Evolutionary conservation across 164 flowering plant species (phyloP).

Genomic region (Vitis vinifera): DNA sequence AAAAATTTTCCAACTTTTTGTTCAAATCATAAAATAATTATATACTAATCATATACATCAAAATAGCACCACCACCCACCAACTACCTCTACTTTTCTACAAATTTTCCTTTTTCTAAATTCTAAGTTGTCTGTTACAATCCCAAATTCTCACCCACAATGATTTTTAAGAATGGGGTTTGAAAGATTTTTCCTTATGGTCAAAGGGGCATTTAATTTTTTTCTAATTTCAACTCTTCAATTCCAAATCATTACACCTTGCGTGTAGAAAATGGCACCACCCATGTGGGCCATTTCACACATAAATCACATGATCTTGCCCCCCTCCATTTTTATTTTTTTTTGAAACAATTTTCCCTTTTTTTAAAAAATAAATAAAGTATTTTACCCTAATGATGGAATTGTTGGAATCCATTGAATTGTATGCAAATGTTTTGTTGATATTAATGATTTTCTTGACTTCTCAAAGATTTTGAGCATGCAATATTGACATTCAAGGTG

Average conservation of each 20-base stretch:
- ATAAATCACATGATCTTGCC: not conserved
- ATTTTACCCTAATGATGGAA: not conserved
- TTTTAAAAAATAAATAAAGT: not conserved
- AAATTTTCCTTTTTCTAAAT: not conserved
- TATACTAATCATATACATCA: not conserved
- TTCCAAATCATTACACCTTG: conserved; percentile 3
- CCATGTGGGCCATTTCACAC: not conserved
- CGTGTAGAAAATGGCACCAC: conserved; percentile 11
- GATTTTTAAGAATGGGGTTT: conserved; percentile 4
- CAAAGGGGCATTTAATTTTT: not conserved
- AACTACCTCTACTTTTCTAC: not conserved
- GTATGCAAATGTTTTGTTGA: too few species aligned
- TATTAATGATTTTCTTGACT: too few species aligned
- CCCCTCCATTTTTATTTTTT: not conserved
- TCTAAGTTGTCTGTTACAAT: not conserved
- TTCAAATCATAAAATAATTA: not conserved
- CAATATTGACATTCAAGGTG: too few species aligned
- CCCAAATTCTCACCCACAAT: too few species aligned
- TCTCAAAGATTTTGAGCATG: too few species aligned
- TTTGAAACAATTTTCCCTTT: too few species aligned
- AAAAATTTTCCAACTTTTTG: too few species aligned
- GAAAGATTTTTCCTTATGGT: not conserved
- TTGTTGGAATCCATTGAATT: too few species aligned
- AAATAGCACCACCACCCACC: not conserved
- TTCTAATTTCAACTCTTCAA: not conserved